Base-by-base conservation (phyloP, 768 basidiomycete genomes). In the Pulveroboletus sp. region DNA sequence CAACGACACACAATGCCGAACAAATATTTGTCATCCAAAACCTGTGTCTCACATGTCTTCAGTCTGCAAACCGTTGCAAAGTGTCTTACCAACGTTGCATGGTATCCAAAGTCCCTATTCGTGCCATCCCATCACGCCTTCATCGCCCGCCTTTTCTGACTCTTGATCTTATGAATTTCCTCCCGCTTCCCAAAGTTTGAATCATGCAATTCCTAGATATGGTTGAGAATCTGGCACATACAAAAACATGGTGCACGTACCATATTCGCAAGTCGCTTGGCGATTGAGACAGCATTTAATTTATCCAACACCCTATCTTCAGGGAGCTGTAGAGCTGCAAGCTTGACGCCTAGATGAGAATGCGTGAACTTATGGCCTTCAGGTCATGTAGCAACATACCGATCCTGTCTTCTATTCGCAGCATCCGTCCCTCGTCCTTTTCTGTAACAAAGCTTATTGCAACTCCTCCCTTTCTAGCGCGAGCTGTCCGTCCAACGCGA, bases 391-490 rank as follows among this genome's bases (percentile, higher is more conserved):
- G 29, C 6, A 19, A 75, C 86, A 68, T 63, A 94, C 93, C 79
- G 50, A 97, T 94, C 16, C 91, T 82, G 31, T 80, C 77, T 69
- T 99, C 97, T 47, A 99, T 87, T 51, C 69, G 78, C 58, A 90
- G 56, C 34, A 99, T 81, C 40, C 85, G 75, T 45, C 91, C 85
- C 60, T 94, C 91, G 64, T 98, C 97, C 37, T 80, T 75, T 69
- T 98, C 95, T 2, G 95, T 97, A 44, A 98, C 89, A 63, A 98
- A 90, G 60, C 94, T 98, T 24, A 98, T 76, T 1, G 92, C 92
- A 41, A 94, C 72, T 60, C 97, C 97, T 3, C 87, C 89, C 59
- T 82, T 78, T 6, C 97, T 97, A 11, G 87, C 89, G 59, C 94
- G 84, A 25, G 94, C 94, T 20, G 94, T 97, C 62, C 94, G 72